A percentile compares a stretch with the other conserved stretches of the same genome.
Evolutionary conservation across 176 grass and related monocot genomes (phyloP).

Genomic region (Eleusine indica): DNA sequence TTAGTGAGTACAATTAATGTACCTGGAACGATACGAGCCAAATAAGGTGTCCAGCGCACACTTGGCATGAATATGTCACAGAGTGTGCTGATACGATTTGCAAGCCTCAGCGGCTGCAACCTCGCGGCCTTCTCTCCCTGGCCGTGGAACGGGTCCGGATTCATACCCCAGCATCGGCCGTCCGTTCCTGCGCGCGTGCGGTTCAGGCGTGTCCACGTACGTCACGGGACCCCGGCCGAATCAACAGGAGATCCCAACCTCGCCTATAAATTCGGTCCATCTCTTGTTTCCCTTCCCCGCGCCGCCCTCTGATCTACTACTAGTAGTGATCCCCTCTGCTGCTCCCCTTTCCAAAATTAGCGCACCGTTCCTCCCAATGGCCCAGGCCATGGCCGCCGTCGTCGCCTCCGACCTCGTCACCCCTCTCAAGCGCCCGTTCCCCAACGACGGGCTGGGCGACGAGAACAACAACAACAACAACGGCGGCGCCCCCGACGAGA

Average conservation of each 20-base stretch:
- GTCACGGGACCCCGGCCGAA: background rate
- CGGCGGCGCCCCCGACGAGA: conserved; percentile 21
- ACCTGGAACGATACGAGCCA: too few species aligned
- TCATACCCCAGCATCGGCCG: conserved; percentile 39
- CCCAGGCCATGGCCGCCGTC: conserved; percentile 36
- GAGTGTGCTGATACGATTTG: background rate
- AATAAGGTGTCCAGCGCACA: background rate
- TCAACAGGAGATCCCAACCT: conserved; percentile 13
- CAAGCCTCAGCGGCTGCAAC: background rate
- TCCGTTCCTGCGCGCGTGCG: conserved; percentile 8
- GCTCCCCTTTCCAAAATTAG: background rate
- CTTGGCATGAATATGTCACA: background rate
- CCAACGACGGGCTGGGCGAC: conserved; percentile 32
- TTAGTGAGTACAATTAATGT: too few species aligned
- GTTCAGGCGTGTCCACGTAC: conserved; percentile 27
- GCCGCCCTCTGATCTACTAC: background rate
- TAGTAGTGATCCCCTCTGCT: background rate
- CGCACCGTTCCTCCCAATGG: conserved; percentile 30
- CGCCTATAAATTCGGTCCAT: conserved; percentile 44
- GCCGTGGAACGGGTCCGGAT: conserved; percentile 41
- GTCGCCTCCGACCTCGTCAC: conserved; percentile 41
- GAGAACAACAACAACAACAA: conserved; percentile 4
- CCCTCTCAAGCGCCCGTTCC: conserved; percentile 46
- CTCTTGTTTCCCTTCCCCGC: conserved; percentile 10
- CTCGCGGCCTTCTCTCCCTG: conserved; percentile 20